Percentiles rank a stretch among this genome's conserved stretches.
Conservation (phyloP, 164 flowering plant genomes). For the Macadamia integrifolia region DNA sequence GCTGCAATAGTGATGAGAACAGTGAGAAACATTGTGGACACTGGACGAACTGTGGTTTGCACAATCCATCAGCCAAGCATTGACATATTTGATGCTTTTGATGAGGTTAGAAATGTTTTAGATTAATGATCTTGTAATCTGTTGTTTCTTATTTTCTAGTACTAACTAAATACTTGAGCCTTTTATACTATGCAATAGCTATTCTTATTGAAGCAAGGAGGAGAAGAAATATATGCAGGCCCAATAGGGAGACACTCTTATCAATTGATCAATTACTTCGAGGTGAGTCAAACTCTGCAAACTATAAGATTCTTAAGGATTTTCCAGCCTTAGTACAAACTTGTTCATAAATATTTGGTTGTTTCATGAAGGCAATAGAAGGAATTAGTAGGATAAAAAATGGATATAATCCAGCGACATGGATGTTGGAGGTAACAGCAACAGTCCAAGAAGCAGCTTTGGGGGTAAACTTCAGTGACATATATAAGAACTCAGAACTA, state of each 20-base stretch:
- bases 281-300: conserved; percentile 24
- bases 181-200: conserved; percentile 27
- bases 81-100: conserved; percentile 58
- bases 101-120: conserved; percentile 32
- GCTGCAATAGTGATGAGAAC: conserved; percentile 72
- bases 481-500: conserved; percentile 31
- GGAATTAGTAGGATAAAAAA: conserved; percentile 20
- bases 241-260: conserved; percentile 45
- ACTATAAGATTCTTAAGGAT: neutral
- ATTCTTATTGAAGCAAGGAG: conserved; percentile 49
- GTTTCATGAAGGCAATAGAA: conserved; percentile 15
- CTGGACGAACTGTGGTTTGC: conserved; percentile 63
- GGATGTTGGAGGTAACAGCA: conserved; percentile 36
- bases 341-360: neutral
- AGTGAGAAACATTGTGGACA: conserved; percentile 58
- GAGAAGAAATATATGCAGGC: conserved; percentile 46
- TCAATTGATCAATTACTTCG: conserved; percentile 44
- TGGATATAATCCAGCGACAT: conserved; percentile 26
- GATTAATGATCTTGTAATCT: neutral
- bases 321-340: neutral
- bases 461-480: conserved; percentile 29
- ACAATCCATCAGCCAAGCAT: conserved; percentile 70
- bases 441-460: conserved; percentile 26
- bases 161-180: no score
- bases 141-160: neutral